phyloP scores from a whole-genome alignment of 2,329 filamentous ascomycete species.

The Leptographium lundbergii region DNA sequence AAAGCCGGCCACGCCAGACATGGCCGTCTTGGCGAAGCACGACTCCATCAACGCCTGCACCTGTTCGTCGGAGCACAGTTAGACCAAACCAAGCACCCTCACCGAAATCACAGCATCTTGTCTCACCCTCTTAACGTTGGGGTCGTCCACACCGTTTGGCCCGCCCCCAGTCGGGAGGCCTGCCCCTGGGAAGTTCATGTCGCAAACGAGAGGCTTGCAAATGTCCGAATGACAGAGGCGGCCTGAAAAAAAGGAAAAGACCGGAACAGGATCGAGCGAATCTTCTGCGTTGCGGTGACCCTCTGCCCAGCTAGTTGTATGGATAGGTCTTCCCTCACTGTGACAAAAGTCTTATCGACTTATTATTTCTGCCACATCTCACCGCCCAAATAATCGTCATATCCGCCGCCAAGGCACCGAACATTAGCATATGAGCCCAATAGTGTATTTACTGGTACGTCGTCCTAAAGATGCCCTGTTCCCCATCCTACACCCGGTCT shows the following conservation, averaged over 20 bases:
- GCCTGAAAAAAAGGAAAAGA: background rate
- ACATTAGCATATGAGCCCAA: background rate
- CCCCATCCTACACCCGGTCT: background rate
- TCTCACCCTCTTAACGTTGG: constrained; percentile 31
- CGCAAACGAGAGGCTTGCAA: background rate
- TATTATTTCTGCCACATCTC: constrained; percentile 26
- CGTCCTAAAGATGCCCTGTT: constrained; percentile 1
- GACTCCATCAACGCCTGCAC: constrained; percentile 83
- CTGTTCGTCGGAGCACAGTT: constrained; percentile 27
- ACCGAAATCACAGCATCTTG: background rate
- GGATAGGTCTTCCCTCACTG: background rate
- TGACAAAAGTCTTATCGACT: constrained; percentile 4
- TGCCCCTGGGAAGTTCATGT: constrained; percentile 28
- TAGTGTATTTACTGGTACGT: constrained; percentile 6
- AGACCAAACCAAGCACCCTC: background rate
- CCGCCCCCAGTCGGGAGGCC: constrained; percentile 11
- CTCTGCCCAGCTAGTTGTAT: background rate
- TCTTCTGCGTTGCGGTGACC: background rate
- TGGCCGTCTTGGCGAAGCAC: constrained; percentile 74
- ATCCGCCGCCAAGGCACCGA: background rate
- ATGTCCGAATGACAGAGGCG: background rate
- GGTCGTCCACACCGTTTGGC: constrained; percentile 26
- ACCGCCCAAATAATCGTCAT: constrained; percentile 19
- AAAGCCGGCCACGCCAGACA: constrained; percentile 89
- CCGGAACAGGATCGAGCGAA: background rate